Percentiles rank a stretch among this genome's conserved stretches.
These are phyloP conservation scores for Ceratocystis lukuohia DNA, from an alignment of 2,329 filamentous ascomycete genomes.

Conservation along the genomic window DNA sequence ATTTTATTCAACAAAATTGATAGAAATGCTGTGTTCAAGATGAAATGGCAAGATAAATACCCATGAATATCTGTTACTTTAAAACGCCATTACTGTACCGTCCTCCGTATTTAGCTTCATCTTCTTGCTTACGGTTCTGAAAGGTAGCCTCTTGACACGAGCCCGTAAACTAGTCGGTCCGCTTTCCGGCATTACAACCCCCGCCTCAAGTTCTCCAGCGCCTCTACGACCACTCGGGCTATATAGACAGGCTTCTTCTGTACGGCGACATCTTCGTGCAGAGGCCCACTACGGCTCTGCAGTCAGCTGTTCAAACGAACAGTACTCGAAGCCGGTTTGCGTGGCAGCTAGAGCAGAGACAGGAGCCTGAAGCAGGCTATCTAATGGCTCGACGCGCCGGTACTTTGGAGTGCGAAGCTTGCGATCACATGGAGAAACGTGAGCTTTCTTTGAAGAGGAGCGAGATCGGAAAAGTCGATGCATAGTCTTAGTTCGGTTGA, in stretches of 20 bases:
- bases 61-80: too few relatives aligned
- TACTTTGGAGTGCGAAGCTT: neutral
- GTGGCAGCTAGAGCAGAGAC: neutral
- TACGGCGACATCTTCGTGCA: neutral
- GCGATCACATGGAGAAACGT: neutral
- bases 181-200: neutral
- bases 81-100: too few relatives aligned
- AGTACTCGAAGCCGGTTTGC: slow-evolving; percentile 1
- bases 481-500: neutral
- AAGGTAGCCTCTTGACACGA: neutral
- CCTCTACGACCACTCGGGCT: neutral
- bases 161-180: neutral
- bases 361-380: neutral
- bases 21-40: too few relatives aligned
- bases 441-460: neutral
- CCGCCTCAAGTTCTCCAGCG: neutral
- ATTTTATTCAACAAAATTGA: too few relatives aligned
- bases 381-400: neutral
- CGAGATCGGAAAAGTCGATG: neutral
- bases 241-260: neutral
- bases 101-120: neutral
- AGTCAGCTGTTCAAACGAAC: neutral
- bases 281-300: slow-evolving; percentile 7
- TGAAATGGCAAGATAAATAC: too few relatives aligned
- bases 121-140: neutral